Evolutionary conservation across 192 early-diverging fungal genomes (phyloP), one percentile per base, ranked within the genome.

Genomic region (Entrophospora sp.): DNA sequence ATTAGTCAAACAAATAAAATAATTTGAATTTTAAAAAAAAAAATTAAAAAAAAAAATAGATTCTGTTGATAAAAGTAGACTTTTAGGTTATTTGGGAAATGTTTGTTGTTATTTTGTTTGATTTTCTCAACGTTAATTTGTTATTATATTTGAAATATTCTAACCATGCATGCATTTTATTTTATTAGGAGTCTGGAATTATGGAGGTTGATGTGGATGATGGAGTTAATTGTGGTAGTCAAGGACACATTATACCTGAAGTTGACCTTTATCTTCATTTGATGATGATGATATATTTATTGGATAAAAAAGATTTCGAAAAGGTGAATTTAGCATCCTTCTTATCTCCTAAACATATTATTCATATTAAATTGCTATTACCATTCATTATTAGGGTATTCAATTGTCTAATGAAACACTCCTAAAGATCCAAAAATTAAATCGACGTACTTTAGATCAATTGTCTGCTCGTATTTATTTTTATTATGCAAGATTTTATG

Each of bases 361-460:
- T n/a, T n/a, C n/a, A n/a, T n/a, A n/a, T n/a, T n/a, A n/a, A n/a
- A n/a, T n/a, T n/a, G n/a, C n/a, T n/a, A n/a, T n/a, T n/a, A n/a
- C n/a, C n/a, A n/a, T n/a, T n/a, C n/a, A n/a, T n/a, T 20, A 31
- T 44, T 70, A 87, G 89, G 90, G 91, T 24, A 75, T 83, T 42
- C 72, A 79, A 43, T 72, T 94, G 48, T 78, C 90, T 2, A 81
- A 80, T 10, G 75, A 75, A 18, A 81, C 91, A 0, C 83, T 91
- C 32, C 79, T 81, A 13, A 73, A 72, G 32, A 76, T 91, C 28
- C 76, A 83, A 57, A 68, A 76, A 5, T 70, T 87, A 37, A 97
- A 95, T 77, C 83, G 94, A 58, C 83, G 95, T 69, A 93, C 92
- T 0, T 53, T 97, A 67, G 96, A 99, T 72, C 88, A 88, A 38